Base-by-base conservation (phyloP, 2,329 filamentous ascomycete species). In the Myriangium duriaei region DNA sequence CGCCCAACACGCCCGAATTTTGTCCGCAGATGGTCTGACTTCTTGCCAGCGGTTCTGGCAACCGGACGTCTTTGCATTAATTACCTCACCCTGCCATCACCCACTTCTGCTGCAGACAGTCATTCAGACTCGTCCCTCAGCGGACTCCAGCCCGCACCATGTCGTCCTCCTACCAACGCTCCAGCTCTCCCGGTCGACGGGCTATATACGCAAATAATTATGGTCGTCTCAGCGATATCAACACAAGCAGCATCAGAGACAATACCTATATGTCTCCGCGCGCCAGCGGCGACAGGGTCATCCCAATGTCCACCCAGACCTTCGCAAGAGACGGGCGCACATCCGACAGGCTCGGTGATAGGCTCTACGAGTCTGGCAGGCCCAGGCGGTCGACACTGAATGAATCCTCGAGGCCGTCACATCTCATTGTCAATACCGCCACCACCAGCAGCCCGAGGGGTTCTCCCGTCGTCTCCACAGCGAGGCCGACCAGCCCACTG, bases 381-480 rank as follows among this genome's bases (percentile, higher is more conserved):
- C 63, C 64, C 4, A 59, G 65, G 21, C 54, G 64, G 5, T 64
- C 62, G 30, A 67, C 64, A 2, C 45, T 62, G 30, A 56, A 54
- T 24, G 60, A 63, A 32, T 45, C 49, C 5, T 55, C 59, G 10
- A 46, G 62, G 53, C 40, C 45, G 45, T 39, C 45, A n/a, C 39
- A 42, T 32, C 28, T 26, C 32, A 45, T 45, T 19, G 46, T 45
- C 11, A 47, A 48, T 29, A 36, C 46, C 42, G 45, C 51, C 14
- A n/a, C 48, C 55, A 37, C 58, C n/a, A n/a, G n/a, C n/a, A n/a
- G n/a, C 39, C 34, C 21, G 21, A 7, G 21, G 7, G 47, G 54
- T 31, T 56, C 55, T 21, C 51, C 51, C 13, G 48, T 58, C 17
- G 47, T 59, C 10, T 56, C 57, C 38, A 49, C 47, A 30, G 49